Conservation (phyloP, 129 eudicot species). For the Logfia minima region DNA sequence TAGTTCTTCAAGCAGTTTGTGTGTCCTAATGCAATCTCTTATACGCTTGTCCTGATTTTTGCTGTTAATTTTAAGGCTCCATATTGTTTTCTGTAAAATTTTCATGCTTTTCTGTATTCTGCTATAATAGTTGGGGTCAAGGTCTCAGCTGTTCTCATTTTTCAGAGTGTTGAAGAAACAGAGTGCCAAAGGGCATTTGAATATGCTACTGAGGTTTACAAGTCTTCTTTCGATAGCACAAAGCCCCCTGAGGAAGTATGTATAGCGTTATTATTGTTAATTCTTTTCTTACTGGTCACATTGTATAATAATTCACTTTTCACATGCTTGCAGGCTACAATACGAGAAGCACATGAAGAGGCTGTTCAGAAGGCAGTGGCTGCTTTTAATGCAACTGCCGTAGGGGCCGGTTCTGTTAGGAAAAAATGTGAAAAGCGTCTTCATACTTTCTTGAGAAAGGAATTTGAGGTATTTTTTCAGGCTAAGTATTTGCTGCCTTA, state of each 20-base stretch:
- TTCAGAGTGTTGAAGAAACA: conserved; percentile 97
- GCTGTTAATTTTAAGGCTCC: conserved; percentile 14
- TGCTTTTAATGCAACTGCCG: conserved; percentile 74
- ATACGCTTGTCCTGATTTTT: conserved; percentile 7
- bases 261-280: conserved; percentile 17
- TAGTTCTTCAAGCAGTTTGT: conserved; percentile 27
- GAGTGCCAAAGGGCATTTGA: conserved; percentile 96
- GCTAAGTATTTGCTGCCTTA: background rate
- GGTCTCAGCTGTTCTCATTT: conserved; percentile 13
- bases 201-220: conserved; percentile 75
- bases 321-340: conserved; percentile 56
- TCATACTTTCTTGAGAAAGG: conserved; percentile 67
- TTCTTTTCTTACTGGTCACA: conserved; percentile 14
- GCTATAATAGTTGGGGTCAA: background rate
- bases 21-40: background rate
- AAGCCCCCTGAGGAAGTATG: conserved; percentile 94
- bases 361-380: conserved; percentile 76
- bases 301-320: conserved; percentile 16
- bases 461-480: conserved; percentile 67
- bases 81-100: background rate
- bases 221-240: conserved; percentile 80
- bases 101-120: background rate
- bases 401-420: conserved; percentile 81
- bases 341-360: conserved; percentile 94
- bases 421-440: conserved; percentile 82